These are phyloP conservation scores for Anisodus acutangulus DNA, from an alignment of 257 asterid species.

Conservation along the genomic window DNA sequence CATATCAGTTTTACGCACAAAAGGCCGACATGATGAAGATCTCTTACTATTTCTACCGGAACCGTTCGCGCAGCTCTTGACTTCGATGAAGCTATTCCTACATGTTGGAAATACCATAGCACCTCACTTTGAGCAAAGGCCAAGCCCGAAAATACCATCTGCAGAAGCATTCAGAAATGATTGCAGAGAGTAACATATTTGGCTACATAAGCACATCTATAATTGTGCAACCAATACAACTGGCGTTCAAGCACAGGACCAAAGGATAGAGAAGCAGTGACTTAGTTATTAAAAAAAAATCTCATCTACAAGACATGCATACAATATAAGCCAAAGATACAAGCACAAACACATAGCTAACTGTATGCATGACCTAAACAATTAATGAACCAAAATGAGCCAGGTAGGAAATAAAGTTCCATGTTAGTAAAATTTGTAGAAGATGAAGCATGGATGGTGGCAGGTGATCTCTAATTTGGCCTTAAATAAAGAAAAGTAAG, in stretches of 20 bases:
- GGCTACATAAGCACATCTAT: slow-evolving; percentile 3
- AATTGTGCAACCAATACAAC: not conserved
- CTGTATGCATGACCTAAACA: not conserved
- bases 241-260: slow-evolving; percentile 6
- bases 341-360: not conserved
- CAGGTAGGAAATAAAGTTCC: slow-evolving; percentile 2
- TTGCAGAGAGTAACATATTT: slow-evolving; percentile 16
- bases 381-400: not conserved
- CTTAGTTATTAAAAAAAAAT: not conserved
- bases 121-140: slow-evolving; percentile 98
- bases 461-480: slow-evolving; percentile 14
- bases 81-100: slow-evolving; percentile 80
- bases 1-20: slow-evolving; percentile 23
- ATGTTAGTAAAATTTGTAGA: not conserved
- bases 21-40: slow-evolving; percentile 22
- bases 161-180: slow-evolving; percentile 46
- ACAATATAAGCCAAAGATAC: not conserved
- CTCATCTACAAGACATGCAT: slow-evolving; percentile 13
- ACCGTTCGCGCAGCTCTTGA: slow-evolving; percentile 72
- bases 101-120: slow-evolving; percentile 95
- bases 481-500: slow-evolving; percentile 8
- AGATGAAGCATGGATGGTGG: slow-evolving; percentile 5
- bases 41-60: slow-evolving; percentile 89
- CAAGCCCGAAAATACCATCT: slow-evolving; percentile 99
- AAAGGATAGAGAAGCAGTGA: not conserved